Evolutionary conservation across 2,329 filamentous ascomycete species (phyloP).

Genomic region (Ophiostoma sp.): DNA sequence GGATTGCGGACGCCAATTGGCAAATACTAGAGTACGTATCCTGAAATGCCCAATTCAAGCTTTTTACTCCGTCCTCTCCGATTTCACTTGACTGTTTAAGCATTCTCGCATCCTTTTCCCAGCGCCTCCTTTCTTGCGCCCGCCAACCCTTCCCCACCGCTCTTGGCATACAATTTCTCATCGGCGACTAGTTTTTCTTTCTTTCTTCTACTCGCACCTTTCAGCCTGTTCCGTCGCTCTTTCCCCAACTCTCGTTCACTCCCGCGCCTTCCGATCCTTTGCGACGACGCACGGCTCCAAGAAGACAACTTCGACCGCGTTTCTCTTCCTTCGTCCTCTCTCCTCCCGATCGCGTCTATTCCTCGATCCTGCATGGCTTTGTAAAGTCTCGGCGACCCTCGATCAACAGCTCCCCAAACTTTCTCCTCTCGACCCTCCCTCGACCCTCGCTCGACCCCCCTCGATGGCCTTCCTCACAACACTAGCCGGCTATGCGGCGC

Average conservation of each 20-base stretch:
- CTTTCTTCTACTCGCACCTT: neutral
- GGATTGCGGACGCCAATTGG: neutral
- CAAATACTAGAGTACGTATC: neutral
- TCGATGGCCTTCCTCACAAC: slow-evolving; percentile 48
- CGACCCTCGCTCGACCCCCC: neutral
- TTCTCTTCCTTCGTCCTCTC: neutral
- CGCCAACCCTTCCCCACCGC: neutral
- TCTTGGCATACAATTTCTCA: neutral
- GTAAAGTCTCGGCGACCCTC: neutral
- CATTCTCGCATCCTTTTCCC: neutral
- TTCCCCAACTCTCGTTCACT: neutral
- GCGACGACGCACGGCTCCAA: neutral
- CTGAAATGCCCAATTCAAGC: neutral
- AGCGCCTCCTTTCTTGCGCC: neutral
- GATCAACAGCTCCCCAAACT: too few relatives aligned
- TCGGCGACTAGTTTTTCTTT: neutral
- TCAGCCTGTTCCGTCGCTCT: neutral
- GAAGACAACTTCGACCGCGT: neutral
- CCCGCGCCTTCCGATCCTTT: neutral
- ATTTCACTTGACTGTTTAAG: neutral
- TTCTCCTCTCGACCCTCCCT: neutral
- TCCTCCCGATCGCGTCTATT: neutral
- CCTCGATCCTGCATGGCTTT: slow-evolving; percentile 17
- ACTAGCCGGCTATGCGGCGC: slow-evolving; percentile 59
- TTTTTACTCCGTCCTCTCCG: neutral